A percentile compares a stretch with the other conserved stretches of the same genome.
Evolutionary conservation across 116 monocot species (phyloP).

Genomic region (Thalassia testudinum): DNA sequence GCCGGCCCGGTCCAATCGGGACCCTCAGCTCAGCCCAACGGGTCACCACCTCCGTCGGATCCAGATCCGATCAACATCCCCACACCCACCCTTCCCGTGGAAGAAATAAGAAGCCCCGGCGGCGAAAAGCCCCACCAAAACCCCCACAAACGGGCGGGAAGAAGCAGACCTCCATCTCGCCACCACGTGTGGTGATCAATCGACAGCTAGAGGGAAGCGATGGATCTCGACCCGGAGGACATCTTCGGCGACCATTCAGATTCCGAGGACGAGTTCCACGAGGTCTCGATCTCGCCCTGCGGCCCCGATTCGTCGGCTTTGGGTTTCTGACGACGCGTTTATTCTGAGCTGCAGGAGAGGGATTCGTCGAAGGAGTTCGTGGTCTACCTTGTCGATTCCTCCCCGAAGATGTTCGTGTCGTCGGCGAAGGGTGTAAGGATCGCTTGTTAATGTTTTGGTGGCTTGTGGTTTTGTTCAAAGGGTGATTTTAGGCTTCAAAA

Average conservation of each 20-base stretch:
- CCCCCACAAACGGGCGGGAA: no score
- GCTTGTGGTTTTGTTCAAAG: no score
- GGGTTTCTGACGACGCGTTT: neutral
- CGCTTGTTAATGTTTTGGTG: neutral
- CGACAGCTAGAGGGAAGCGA: constrained; percentile 5
- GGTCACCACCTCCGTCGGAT: no score
- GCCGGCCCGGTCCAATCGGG: no score
- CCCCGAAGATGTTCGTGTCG: constrained; percentile 76
- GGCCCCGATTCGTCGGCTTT: neutral
- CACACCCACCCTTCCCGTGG: no score
- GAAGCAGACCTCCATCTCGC: no score
- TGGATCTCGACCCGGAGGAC: constrained; percentile 92
- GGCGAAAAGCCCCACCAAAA: no score
- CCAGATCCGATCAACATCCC: no score
- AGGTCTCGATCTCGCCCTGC: constrained; percentile 14
- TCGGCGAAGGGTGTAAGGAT: constrained; percentile 22
- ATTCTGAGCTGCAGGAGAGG: constrained; percentile 24
- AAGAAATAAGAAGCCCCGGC: no score
- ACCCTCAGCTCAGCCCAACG: no score
- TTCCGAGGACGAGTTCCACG: constrained; percentile 42
- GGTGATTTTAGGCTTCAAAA: no score
- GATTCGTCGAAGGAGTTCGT: constrained; percentile 70
- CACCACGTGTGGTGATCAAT: no score
- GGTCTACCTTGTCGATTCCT: constrained; percentile 77
- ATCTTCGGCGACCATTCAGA: constrained; percentile 74